Conservation (phyloP, 129 eudicot species). For the Artemisia annua region DNA sequence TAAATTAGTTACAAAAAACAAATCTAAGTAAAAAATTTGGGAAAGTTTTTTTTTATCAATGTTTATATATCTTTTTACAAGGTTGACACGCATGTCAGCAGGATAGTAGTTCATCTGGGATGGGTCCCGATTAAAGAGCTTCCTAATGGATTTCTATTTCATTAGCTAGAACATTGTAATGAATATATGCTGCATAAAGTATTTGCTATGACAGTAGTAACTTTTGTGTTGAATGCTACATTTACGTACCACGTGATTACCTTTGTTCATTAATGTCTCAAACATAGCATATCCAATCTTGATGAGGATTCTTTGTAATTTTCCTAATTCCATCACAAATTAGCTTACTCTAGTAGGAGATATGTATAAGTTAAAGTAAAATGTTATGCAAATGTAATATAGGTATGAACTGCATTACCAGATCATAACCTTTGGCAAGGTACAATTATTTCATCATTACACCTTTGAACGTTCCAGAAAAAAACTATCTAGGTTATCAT, state of each 20-base stretch:
- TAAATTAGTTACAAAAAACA: too few relatives aligned
- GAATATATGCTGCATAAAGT: background rate
- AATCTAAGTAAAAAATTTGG: too few relatives aligned
- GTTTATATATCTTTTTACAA: too few relatives aligned
- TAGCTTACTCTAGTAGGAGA: background rate
- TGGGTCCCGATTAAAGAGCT: constrained; percentile 32
- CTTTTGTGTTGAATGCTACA: background rate
- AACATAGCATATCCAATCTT: constrained; percentile 24
- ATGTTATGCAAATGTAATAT: constrained; percentile 5
- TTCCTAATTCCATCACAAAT: background rate
- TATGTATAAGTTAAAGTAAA: background rate
- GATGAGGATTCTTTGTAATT: constrained; percentile 31
- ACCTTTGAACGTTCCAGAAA: too few relatives aligned
- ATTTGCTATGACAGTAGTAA: background rate
- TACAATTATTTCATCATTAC: background rate
- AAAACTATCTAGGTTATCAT: too few relatives aligned
- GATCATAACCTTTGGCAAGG: constrained; percentile 40
- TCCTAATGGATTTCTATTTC: constrained; percentile 33
- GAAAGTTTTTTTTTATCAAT: too few relatives aligned
- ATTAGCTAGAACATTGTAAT: constrained; percentile 15
- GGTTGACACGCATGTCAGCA: constrained; percentile 32
- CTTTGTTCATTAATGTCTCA: constrained; percentile 30
- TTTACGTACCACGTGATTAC: constrained; percentile 26
- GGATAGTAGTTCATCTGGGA: constrained; percentile 33
- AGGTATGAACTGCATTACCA: constrained; percentile 37